Percentiles rank a stretch among this genome's conserved stretches.
These are phyloP conservation scores for Carex littledalei DNA, from an alignment of 176 grass and related monocot species.

Conservation along the genomic window DNA sequence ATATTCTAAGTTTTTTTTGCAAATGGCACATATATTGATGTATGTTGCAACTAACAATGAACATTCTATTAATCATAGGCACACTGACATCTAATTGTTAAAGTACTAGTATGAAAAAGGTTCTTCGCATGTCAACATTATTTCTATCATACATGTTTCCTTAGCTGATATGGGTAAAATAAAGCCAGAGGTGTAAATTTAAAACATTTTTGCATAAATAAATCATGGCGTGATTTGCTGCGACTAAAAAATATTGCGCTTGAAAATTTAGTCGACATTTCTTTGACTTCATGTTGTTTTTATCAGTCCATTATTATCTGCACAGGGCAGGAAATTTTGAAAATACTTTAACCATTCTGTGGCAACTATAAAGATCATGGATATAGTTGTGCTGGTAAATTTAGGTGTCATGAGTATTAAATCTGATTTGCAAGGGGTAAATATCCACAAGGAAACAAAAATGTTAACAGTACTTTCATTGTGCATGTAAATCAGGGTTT, in stretches of 20 bases:
- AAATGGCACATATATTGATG: background rate
- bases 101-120: background rate
- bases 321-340: background rate
- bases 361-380: background rate
- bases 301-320: background rate
- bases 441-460: background rate
- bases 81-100: background rate
- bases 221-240: background rate
- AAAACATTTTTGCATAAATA: background rate
- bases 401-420: background rate
- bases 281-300: background rate
- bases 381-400: background rate
- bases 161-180: too few species aligned
- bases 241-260: background rate
- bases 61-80: conserved; percentile 1
- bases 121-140: background rate
- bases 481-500: background rate
- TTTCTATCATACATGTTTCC: background rate
- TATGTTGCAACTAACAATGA: background rate
- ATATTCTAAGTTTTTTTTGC: background rate
- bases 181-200: too few species aligned
- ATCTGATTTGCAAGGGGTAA: background rate
- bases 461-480: background rate
- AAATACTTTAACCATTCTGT: background rate
- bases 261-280: background rate